Evolutionary conservation across 495 filamentous ascomycete species (phyloP).

Genomic region (Hypoxylon intermedium): DNA sequence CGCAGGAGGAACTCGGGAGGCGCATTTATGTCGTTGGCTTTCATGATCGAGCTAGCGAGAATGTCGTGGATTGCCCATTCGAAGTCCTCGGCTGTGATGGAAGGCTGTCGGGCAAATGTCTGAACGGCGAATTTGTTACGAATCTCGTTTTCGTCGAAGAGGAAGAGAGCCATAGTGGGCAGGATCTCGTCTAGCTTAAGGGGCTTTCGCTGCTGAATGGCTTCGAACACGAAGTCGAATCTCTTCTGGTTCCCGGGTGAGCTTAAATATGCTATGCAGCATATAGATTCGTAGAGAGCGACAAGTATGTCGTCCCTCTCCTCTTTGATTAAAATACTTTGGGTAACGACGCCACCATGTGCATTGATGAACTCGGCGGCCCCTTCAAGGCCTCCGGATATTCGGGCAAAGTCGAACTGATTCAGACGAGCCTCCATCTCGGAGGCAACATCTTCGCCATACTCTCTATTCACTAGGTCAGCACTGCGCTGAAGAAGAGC

Average conservation of each 20-base stretch:
- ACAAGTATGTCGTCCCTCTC: slow-evolving; percentile 49
- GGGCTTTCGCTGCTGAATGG: slow-evolving; percentile 73
- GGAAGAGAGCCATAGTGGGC: slow-evolving; percentile 79
- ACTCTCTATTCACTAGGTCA: slow-evolving; percentile 35
- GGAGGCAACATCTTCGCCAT: slow-evolving; percentile 40
- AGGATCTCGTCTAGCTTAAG: slow-evolving; percentile 74
- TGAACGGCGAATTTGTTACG: slow-evolving; percentile 71
- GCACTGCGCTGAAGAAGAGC: slow-evolving; percentile 44
- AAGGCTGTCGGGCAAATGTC: slow-evolving; percentile 67
- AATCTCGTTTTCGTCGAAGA: slow-evolving; percentile 70
- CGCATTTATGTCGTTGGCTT: slow-evolving; percentile 57
- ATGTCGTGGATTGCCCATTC: slow-evolving; percentile 80
- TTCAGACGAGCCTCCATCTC: slow-evolving; percentile 54
- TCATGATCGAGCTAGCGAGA: slow-evolving; percentile 56
- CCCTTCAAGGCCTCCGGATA: slow-evolving; percentile 45
- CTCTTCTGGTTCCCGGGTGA: slow-evolving; percentile 49
- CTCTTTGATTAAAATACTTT: slow-evolving; percentile 44
- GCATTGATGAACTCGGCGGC: slow-evolving; percentile 50
- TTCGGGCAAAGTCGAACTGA: slow-evolving; percentile 49
- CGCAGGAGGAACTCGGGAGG: slow-evolving; percentile 55
- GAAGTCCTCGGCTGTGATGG: slow-evolving; percentile 72
- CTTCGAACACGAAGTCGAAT: slow-evolving; percentile 79
- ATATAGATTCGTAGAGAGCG: slow-evolving; percentile 61
- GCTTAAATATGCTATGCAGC: slow-evolving; percentile 56
- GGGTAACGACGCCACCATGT: slow-evolving; percentile 43